Conservation (phyloP, 768 basidiomycete species). For the Macrolepiota fuliginosa region DNA sequence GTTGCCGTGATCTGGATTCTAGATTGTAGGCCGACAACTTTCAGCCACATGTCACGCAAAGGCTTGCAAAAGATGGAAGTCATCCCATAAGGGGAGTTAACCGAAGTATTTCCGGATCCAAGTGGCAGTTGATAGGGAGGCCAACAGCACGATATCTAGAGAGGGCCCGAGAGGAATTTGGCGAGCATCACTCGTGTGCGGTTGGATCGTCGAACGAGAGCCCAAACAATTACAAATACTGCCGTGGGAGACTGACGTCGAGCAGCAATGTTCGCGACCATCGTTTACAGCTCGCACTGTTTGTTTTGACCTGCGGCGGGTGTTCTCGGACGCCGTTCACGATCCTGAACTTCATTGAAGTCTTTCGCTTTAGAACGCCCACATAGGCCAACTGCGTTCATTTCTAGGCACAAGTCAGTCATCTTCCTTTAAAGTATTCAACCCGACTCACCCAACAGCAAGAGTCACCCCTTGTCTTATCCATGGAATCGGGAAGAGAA, state of each 20-base stretch:
- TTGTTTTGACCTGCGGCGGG: neutral
- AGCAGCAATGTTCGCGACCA: neutral
- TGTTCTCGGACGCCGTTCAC: too few relatives aligned
- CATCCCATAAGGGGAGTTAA: too few relatives aligned
- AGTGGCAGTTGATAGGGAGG: neutral
- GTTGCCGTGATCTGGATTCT: neutral
- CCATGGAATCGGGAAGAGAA: constrained; percentile 9
- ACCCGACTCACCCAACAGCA: neutral
- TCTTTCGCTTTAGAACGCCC: neutral
- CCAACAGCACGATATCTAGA: neutral
- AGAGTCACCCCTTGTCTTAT: neutral
- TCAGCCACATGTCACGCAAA: neutral
- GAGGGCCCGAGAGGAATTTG: too few relatives aligned
- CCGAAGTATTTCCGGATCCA: too few relatives aligned
- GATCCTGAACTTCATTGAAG: too few relatives aligned
- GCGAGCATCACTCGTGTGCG: too few relatives aligned
- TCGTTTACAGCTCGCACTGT: neutral
- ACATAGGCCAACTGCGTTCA: neutral
- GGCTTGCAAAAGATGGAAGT: too few relatives aligned
- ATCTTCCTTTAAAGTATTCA: neutral
- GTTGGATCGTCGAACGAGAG: neutral
- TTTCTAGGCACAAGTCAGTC: neutral
- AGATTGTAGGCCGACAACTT: neutral
- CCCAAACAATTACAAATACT: constrained; percentile 7
- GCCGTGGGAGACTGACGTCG: constrained; percentile 12